These are phyloP conservation scores for Dothistroma septosporum DNA, from an alignment of 2,329 filamentous ascomycete genomes.

Conservation along the genomic window DNA sequence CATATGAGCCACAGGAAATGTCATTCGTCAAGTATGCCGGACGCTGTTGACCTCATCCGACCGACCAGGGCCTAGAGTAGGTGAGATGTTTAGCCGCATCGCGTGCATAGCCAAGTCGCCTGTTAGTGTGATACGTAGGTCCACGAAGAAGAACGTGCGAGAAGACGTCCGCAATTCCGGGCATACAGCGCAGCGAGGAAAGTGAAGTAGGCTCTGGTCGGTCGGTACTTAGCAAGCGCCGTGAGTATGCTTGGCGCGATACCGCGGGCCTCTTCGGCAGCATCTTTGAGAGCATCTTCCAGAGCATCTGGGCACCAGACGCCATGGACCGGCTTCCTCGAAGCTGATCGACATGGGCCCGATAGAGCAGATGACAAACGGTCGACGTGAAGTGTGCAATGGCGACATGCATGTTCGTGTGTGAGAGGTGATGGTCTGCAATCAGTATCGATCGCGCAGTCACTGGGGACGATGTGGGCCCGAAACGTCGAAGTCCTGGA, in stretches of 20 bases:
- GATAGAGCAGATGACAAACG: neutral
- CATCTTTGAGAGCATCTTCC: too few species aligned
- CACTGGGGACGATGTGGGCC: neutral
- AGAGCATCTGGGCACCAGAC: neutral
- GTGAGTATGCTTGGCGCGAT: neutral
- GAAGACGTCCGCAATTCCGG: neutral
- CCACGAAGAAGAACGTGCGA: neutral
- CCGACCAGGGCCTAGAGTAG: constrained; percentile 3
- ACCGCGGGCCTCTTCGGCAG: neutral
- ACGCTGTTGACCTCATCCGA: neutral
- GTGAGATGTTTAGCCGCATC: constrained; percentile 6
- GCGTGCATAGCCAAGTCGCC: neutral
- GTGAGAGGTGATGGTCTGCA: neutral
- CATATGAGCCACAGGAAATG: neutral
- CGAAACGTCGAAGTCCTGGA: neutral
- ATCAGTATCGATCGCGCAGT: neutral
- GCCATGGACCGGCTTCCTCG: neutral
- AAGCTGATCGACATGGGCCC: neutral
- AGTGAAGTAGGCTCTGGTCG: neutral
- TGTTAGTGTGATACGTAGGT: neutral
- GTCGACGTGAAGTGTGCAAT: neutral
- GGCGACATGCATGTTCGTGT: neutral
- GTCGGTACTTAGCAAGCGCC: constrained; percentile 7
- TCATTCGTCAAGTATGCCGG: neutral
- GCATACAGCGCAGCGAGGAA: neutral